Percentiles rank a stretch among this genome's conserved stretches.
Conservation (phyloP, 2,329 filamentous ascomycete genomes). For the Cyphellophora europaea region DNA sequence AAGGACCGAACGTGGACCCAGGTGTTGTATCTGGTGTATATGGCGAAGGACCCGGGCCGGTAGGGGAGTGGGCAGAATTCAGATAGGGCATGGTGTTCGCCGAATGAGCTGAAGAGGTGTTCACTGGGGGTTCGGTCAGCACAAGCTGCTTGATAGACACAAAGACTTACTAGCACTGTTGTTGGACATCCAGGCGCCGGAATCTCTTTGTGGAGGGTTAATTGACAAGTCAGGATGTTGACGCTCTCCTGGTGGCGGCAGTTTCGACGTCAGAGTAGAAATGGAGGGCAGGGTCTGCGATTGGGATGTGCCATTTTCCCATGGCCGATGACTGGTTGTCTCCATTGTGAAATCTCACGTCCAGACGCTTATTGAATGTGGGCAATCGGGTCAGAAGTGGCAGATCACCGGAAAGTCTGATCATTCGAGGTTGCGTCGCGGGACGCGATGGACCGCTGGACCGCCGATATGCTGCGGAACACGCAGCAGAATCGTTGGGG, state of each 20-base stretch:
- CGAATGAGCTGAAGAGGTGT: constrained; percentile 41
- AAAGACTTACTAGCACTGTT: constrained; percentile 44
- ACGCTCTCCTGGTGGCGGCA: constrained; percentile 29
- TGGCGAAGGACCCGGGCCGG: constrained; percentile 31
- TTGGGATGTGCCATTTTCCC: constrained; percentile 29
- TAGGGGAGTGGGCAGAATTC: constrained; percentile 36
- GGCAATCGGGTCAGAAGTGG: no score
- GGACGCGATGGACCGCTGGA: background rate
- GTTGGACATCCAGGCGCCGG: constrained; percentile 51
- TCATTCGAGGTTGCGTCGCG: background rate
- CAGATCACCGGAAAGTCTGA: background rate
- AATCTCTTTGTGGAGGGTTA: constrained; percentile 44
- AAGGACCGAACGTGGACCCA: constrained; percentile 19
- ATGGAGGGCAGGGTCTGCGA: constrained; percentile 37
- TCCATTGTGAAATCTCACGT: constrained; percentile 26
- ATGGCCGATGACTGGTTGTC: constrained; percentile 31
- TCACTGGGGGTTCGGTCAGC: constrained; percentile 6
- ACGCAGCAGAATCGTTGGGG: no score
- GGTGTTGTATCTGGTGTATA: constrained; percentile 28
- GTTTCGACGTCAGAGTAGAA: constrained; percentile 36
- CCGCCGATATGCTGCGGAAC: background rate
- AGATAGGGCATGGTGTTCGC: constrained; percentile 35
- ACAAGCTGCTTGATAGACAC: constrained; percentile 17
- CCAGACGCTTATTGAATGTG: background rate
- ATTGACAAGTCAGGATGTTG: constrained; percentile 32